Evolutionary conservation across 2,329 filamentous ascomycete genomes (phyloP).

Genomic region (Diaporthe caulivora): DNA sequence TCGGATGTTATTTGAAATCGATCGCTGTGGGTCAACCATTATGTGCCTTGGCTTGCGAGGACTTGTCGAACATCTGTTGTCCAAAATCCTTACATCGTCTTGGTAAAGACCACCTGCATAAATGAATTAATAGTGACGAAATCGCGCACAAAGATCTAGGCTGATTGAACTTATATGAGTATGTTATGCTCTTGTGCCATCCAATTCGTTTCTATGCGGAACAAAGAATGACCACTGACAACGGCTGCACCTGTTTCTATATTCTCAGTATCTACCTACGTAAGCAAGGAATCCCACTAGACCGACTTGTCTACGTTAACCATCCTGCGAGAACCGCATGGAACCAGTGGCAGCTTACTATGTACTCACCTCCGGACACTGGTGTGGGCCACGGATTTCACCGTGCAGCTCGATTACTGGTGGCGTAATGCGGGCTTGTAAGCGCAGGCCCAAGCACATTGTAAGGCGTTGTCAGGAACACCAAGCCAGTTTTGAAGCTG

Average conservation of each 20-base stretch:
- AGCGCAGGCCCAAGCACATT: background rate
- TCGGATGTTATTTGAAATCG: background rate
- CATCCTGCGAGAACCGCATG: too few species aligned
- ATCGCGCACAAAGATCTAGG: background rate
- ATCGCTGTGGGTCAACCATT: background rate
- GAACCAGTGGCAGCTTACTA: background rate
- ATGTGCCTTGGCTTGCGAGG: background rate
- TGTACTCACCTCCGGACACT: background rate
- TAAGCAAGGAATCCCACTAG: too few species aligned
- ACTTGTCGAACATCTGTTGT: background rate
- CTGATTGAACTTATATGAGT: background rate
- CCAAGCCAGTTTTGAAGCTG: background rate
- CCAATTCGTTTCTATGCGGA: background rate
- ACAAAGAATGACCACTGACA: background rate
- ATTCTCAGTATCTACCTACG: background rate
- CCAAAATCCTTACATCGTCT: background rate
- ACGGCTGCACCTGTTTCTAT: background rate
- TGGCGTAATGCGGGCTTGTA: background rate
- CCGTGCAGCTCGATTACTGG: background rate
- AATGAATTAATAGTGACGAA: background rate
- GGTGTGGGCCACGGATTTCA: background rate
- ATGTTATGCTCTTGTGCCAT: background rate
- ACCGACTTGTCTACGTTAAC: too few species aligned
- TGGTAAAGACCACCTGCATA: background rate
- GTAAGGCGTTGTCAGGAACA: background rate